phyloP scores from a whole-genome alignment of 1,284 basidiomycete genomes.

The Leccinum pseudoinsigne region DNA sequence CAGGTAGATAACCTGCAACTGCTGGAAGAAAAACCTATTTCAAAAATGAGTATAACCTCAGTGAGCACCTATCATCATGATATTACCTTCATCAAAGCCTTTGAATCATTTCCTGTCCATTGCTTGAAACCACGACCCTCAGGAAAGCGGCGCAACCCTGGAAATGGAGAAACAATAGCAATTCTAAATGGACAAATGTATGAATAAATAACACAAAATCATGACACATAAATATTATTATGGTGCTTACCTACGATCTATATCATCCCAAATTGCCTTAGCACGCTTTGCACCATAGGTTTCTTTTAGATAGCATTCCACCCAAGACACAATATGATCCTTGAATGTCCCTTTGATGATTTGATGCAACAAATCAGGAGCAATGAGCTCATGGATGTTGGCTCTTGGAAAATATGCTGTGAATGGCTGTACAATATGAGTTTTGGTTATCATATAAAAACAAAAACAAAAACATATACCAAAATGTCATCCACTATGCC shows the following conservation, averaged over 20 bases:
- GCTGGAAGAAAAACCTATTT: not conserved
- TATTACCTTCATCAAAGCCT: conserved; percentile 1
- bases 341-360: not conserved
- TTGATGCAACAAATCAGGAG: not conserved
- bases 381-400: not conserved
- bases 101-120: conserved; percentile 1
- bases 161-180: not conserved
- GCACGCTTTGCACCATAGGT: not conserved
- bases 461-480: too few relatives aligned
- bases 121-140: not conserved
- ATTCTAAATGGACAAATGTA: not conserved
- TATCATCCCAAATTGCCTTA: not conserved
- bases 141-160: not conserved
- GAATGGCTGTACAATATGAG: not conserved
- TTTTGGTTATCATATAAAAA: too few relatives aligned
- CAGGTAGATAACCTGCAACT: not conserved
- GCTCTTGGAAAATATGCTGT: not conserved
- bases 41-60: not conserved
- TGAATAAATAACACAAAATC: not conserved
- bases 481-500: too few relatives aligned
- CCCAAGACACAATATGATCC: not conserved
- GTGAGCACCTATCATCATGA: too few relatives aligned
- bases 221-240: too few relatives aligned
- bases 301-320: not conserved
- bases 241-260: not conserved